A percentile compares a stretch with the other conserved stretches of the same genome.
Evolutionary conservation across 164 flowering plant genomes (phyloP).

Genomic region (Tetrastigma voinierianum): DNA sequence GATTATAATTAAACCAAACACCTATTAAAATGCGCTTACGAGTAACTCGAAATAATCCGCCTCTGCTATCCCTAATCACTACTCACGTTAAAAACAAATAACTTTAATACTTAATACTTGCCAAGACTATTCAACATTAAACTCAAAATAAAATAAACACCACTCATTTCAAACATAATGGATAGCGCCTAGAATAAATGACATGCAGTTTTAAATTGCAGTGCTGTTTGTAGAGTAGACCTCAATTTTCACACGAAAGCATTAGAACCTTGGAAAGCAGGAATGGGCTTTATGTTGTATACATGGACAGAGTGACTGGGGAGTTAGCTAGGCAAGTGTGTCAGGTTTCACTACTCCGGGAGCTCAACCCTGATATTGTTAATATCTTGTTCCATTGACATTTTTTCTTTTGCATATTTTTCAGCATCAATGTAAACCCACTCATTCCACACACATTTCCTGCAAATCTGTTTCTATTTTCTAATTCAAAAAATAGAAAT

Average conservation of each 20-base stretch:
- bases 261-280: slow-evolving; percentile 66
- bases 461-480: not conserved
- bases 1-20: no score
- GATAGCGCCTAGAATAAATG: not conserved
- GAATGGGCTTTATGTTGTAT: slow-evolving; percentile 71
- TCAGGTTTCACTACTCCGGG: slow-evolving; percentile 39
- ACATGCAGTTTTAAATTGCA: slow-evolving; percentile 23
- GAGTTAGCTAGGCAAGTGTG: slow-evolving; percentile 58
- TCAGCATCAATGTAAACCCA: slow-evolving; percentile 7
- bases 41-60: no score
- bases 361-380: slow-evolving; percentile 44
- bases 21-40: no score
- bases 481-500: not conserved
- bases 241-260: slow-evolving; percentile 67
- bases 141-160: no score
- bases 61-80: no score
- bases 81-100: no score
- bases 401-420: not conserved
- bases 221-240: slow-evolving; percentile 73
- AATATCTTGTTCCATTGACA: slow-evolving; percentile 43
- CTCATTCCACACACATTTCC: not conserved
- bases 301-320: slow-evolving; percentile 81
- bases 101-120: no score
- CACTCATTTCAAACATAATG: slow-evolving; percentile 1
- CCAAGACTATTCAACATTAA: no score